A percentile compares a stretch with the other conserved stretches of the same genome.
Conservation (phyloP, 2,329 filamentous ascomycete genomes). For the Myotisia sp. region DNA sequence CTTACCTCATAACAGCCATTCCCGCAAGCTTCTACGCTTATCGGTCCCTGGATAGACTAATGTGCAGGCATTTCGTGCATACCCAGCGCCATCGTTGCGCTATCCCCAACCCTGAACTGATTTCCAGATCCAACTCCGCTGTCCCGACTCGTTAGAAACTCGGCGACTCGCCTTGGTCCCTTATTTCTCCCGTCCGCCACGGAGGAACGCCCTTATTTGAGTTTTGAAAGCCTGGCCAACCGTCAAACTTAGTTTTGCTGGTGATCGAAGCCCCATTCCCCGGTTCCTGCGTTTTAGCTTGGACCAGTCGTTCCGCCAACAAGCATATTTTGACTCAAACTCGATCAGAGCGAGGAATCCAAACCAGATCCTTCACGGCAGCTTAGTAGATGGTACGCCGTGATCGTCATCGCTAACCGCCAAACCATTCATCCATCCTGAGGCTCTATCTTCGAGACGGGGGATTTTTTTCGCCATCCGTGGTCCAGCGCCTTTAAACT, state of each 20-base stretch:
- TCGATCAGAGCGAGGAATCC: background rate
- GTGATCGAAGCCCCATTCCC: constrained; percentile 1
- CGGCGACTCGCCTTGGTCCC: background rate
- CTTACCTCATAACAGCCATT: constrained; percentile 10
- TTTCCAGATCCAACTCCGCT: constrained; percentile 5
- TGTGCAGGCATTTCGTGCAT: constrained; percentile 9
- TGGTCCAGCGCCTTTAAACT: constrained; percentile 1
- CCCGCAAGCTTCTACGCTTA: constrained; percentile 4
- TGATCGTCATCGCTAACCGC: constrained; percentile 2
- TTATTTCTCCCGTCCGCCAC: background rate
- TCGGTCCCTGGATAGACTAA: constrained; percentile 8
- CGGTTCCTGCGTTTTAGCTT: constrained; percentile 2
- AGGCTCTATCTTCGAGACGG: background rate
- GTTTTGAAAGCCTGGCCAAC: background rate
- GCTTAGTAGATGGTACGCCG: background rate
- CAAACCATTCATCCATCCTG: background rate
- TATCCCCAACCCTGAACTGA: background rate
- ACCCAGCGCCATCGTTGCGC: constrained; percentile 7
- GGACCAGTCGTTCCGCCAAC: background rate
- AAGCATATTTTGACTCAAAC: constrained; percentile 1
- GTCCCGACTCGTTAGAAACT: constrained; percentile 5
- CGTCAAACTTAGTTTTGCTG: background rate
- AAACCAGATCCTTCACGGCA: constrained; percentile 1
- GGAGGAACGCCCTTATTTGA: background rate
- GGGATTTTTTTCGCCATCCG: background rate